phyloP scores from a whole-genome alignment of 2,329 filamentous ascomycete genomes.

The Periglandula ipomoeae region DNA sequence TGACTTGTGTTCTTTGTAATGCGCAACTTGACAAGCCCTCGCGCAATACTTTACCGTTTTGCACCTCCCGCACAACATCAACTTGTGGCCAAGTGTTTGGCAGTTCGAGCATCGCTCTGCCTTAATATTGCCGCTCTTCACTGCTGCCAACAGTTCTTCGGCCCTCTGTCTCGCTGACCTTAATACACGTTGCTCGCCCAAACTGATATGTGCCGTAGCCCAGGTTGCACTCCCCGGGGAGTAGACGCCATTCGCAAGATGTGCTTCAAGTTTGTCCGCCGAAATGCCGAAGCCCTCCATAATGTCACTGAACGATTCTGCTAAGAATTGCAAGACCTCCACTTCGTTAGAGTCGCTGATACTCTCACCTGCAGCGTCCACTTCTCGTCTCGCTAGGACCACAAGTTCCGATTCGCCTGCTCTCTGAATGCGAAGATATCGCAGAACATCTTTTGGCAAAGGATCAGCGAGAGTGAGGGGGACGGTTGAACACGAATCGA shows the following conservation, averaged over 20 bases:
- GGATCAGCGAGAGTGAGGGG: slow-evolving; percentile 23
- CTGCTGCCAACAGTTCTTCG: slow-evolving; percentile 17
- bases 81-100: slow-evolving; percentile 6
- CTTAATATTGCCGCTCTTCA: slow-evolving; percentile 1
- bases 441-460: slow-evolving; percentile 23
- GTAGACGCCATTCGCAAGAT: slow-evolving; percentile 21
- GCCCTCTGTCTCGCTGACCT: slow-evolving; percentile 22
- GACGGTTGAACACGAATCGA: slow-evolving; percentile 22
- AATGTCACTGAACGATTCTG: slow-evolving; percentile 21
- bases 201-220: slow-evolving; percentile 23
- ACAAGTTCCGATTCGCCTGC: slow-evolving; percentile 19
- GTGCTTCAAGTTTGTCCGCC: slow-evolving; percentile 21
- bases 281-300: slow-evolving; percentile 21
- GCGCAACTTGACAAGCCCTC: slow-evolving; percentile 9
- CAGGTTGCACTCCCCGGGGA: slow-evolving; percentile 23
- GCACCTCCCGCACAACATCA: slow-evolving; percentile 11
- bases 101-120: slow-evolving; percentile 8
- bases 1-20: slow-evolving; percentile 11
- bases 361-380: slow-evolving; percentile 15
- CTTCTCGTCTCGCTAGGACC: slow-evolving; percentile 15
- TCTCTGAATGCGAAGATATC: slow-evolving; percentile 27
- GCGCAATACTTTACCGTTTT: slow-evolving; percentile 10
- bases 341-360: slow-evolving; percentile 23
- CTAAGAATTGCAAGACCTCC: slow-evolving; percentile 21
- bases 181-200: slow-evolving; percentile 23